A percentile compares a stretch with the other conserved stretches of the same genome.
Conservation (phyloP, 345 rosid genomes). For the Xanthoceras sorbifolium region DNA sequence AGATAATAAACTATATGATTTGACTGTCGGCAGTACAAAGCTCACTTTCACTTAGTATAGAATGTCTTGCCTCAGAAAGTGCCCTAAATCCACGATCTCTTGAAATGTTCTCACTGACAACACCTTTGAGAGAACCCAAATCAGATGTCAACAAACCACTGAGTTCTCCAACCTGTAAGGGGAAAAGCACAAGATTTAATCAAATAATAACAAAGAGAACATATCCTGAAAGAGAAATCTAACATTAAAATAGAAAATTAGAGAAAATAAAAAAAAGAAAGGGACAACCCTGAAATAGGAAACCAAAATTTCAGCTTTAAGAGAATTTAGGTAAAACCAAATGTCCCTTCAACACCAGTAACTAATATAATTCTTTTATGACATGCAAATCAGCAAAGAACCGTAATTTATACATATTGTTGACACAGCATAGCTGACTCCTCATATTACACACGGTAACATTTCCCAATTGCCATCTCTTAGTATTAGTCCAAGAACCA, state of each 20-base stretch:
- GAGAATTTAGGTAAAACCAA: neutral
- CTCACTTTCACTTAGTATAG: constrained; percentile 63
- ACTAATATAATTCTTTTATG: neutral
- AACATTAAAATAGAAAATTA: neutral
- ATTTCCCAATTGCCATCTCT: neutral
- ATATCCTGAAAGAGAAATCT: neutral
- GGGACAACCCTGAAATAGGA: neutral
- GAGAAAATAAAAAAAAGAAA: neutral
- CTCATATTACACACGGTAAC: neutral
- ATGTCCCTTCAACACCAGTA: neutral
- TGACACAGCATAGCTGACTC: neutral
- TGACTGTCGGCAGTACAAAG: constrained; percentile 41
- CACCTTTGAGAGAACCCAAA: constrained; percentile 77
- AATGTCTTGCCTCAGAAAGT: constrained; percentile 95
- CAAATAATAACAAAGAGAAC: neutral
- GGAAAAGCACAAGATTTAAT: neutral
- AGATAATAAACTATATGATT: constrained; percentile 26
- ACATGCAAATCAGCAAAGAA: neutral
- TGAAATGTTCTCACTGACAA: constrained; percentile 85
- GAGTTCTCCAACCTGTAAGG: constrained; percentile 80
- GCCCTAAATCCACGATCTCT: constrained; percentile 99
- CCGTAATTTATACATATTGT: neutral
- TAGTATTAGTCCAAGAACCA: neutral
- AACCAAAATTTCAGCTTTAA: neutral
- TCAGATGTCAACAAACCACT: constrained; percentile 84